Conservation (phyloP, 805 yeast species). For the Ogataea siamensis region DNA sequence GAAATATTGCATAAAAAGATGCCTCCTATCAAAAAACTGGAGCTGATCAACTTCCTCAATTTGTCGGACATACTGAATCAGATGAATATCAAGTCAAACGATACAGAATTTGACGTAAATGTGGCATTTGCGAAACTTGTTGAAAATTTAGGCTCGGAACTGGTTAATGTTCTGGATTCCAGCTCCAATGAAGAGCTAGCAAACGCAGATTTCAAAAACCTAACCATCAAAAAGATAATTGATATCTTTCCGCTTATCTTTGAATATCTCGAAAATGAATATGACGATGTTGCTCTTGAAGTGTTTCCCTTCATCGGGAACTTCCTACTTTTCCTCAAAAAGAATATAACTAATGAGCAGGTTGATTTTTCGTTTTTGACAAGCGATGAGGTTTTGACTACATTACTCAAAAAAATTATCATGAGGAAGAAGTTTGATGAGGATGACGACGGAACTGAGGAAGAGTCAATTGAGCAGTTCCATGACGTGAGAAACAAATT, state of each 20-base stretch:
- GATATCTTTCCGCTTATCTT: conserved; percentile 72
- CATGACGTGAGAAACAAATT: conserved; percentile 73
- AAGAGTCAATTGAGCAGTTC: conserved; percentile 75
- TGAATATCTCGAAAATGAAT: conserved; percentile 71
- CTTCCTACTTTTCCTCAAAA: conserved; percentile 68
- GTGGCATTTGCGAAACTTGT: conserved; percentile 74
- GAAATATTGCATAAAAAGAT: conserved; percentile 59
- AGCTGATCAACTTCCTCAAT: conserved; percentile 65
- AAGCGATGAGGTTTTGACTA: conserved; percentile 51
- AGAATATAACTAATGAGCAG: conserved; percentile 39
- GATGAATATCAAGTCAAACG: conserved; percentile 39
- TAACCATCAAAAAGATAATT: conserved; percentile 46
- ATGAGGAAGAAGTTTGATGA: conserved; percentile 78
- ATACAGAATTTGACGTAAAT: conserved; percentile 58
- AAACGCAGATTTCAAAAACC: conserved; percentile 39
- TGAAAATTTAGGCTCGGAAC: conserved; percentile 72
- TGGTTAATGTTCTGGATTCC: conserved; percentile 64
- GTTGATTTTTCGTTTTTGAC: conserved; percentile 31
- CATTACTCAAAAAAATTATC: conserved; percentile 67
- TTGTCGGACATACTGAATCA: conserved; percentile 53
- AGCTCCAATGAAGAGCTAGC: conserved; percentile 34
- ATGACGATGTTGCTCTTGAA: conserved; percentile 84
- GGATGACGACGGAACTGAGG: conserved; percentile 55
- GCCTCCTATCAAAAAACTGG: conserved; percentile 55
- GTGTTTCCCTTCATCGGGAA: conserved; percentile 79